phyloP scores from a whole-genome alignment of 192 early-diverging fungal genomes.

The Coemansia sp. region DNA sequence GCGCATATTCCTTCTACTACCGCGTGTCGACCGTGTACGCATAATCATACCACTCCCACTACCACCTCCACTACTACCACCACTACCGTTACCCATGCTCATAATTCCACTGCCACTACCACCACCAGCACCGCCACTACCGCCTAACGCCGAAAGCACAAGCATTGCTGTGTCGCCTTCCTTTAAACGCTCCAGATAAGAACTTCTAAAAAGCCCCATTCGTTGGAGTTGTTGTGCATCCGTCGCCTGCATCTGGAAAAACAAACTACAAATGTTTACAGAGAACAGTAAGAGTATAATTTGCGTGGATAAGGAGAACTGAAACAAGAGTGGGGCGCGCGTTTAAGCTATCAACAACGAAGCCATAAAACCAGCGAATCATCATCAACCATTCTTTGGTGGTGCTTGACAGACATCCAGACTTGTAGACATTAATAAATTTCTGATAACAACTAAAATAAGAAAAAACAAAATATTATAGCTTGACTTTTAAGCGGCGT shows the following conservation, averaged over 20 bases:
- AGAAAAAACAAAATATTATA: slow-evolving; percentile 30
- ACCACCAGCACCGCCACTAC: slow-evolving; percentile 4
- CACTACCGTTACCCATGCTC: slow-evolving; percentile 5
- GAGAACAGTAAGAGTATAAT: not conserved
- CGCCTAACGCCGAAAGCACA: slow-evolving; percentile 36
- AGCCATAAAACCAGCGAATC: not conserved
- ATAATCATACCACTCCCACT: slow-evolving; percentile 26
- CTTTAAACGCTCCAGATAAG: slow-evolving; percentile 50
- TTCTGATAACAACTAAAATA: not conserved
- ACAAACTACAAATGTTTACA: not conserved
- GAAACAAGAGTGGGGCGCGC: not conserved
- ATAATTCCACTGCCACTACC: slow-evolving; percentile 10
- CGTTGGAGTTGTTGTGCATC: slow-evolving; percentile 31
- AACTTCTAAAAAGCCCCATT: slow-evolving; percentile 35
- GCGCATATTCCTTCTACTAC: slow-evolving; percentile 47
- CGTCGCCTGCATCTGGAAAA: slow-evolving; percentile 17
- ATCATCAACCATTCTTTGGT: not conserved
- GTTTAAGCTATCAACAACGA: not conserved
- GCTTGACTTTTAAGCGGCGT: slow-evolving; percentile 42
- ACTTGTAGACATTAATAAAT: not conserved
- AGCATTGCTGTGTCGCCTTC: slow-evolving; percentile 53
- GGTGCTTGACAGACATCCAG: not conserved
- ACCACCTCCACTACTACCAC: slow-evolving; percentile 8
- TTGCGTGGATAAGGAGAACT: not conserved
- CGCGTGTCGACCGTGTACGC: slow-evolving; percentile 47